Evolutionary conservation across 257 asterid genomes (phyloP).

Genomic region (Cinchona pubescens): DNA sequence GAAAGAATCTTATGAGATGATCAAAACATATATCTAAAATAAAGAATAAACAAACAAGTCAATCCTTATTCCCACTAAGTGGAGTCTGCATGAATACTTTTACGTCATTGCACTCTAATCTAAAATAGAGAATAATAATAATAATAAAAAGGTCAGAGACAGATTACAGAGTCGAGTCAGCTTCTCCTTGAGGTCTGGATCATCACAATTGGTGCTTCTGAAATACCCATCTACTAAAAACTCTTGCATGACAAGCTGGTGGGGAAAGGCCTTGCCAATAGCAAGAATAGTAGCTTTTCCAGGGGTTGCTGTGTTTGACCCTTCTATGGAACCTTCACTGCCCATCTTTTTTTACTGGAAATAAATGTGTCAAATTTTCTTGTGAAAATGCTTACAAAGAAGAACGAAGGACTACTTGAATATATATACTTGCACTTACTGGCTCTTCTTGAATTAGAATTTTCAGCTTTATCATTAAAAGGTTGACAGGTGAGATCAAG

Average conservation of each 20-base stretch:
- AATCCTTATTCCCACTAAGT: too few relatives aligned
- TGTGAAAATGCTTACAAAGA: neutral
- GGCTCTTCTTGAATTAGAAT: neutral
- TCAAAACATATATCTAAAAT: neutral
- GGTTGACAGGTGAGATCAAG: slow-evolving; percentile 5
- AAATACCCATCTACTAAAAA: slow-evolving; percentile 86
- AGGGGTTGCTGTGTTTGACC: slow-evolving; percentile 14
- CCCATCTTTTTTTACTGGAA: slow-evolving; percentile 28
- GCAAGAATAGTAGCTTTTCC: slow-evolving; percentile 70
- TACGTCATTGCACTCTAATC: too few relatives aligned
- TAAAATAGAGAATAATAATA: too few relatives aligned
- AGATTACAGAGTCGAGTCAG: slow-evolving; percentile 75
- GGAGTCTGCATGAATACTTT: too few relatives aligned
- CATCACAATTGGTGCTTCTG: slow-evolving; percentile 72
- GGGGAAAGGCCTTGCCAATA: slow-evolving; percentile 93
- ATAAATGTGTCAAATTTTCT: neutral
- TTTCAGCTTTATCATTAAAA: slow-evolving; percentile 16
- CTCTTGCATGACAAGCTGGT: slow-evolving; percentile 92
- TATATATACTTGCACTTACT: slow-evolving; percentile 21
- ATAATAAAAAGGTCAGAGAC: neutral
- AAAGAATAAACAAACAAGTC: too few relatives aligned
- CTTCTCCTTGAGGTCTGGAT: slow-evolving; percentile 75
- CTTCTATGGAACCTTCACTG: slow-evolving; percentile 29
- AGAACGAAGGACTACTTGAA: neutral
- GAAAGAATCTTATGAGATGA: neutral